Base-by-base conservation (phyloP, 495 filamentous ascomycete species). In the Tuber indicum region DNA sequence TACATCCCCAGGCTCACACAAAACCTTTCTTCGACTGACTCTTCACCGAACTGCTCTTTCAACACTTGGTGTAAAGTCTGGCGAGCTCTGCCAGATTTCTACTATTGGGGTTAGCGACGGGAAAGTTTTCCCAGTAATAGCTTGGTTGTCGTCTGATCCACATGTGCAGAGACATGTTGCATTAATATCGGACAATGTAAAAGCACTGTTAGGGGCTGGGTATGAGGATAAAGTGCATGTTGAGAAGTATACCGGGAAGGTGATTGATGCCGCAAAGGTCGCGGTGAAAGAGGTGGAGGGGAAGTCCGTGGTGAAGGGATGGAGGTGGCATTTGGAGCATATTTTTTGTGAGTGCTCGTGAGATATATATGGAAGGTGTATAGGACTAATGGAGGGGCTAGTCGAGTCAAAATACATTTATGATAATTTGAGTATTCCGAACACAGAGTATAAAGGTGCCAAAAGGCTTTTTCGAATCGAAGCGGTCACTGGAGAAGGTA, bases 321-420 rank as follows among this genome's bases (percentile, higher is more conserved):
- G 92, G 92, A 87, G 87, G 79, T 91, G 90, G 87, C 86, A 87
- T 80, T 81, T 92, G 69, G 87, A 89, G 79, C 87, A 89, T 82
- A 86, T 86, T 74, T 82, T 92, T 75, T 84, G 86, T 84, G 86
- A 84, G 86, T 84, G 77, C 71, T 39, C 12, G 75, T 43, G 44
- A 75, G 72, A 45, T 45, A 73, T 36, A 17, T 6, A 17, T 14
- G 14, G 26, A 3, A 36, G 26, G 26, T 7, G 10, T 9, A 19
- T 36, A 32, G 26, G 58, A 66, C 58, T 66, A 14, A 66, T 14
- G 12, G 14, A 16, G 4, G 58, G 17, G n/a, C 39, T 73, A 82
- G 82, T 83, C 52, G 82, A 83, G 75, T 77, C 76, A 71, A 83
- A 83, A 76, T 83, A 83, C 45, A 75, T 81, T 42, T 83, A 76